These are phyloP conservation scores for Thermothelomyces thermophilus DNA, from an alignment of 2,329 filamentous ascomycete genomes.

Conservation along the genomic window DNA sequence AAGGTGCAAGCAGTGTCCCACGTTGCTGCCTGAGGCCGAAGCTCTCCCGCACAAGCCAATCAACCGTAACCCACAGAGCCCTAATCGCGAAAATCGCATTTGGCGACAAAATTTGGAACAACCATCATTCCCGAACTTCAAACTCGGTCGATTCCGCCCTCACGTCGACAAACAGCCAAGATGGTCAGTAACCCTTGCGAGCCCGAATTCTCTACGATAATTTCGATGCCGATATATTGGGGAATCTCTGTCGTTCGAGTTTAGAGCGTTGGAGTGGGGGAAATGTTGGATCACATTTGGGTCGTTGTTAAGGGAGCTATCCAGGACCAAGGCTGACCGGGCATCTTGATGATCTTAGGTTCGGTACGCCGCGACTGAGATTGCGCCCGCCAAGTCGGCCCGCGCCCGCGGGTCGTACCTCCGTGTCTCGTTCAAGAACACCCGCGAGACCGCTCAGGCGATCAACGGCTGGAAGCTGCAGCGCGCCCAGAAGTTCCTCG, in stretches of 20 bases:
- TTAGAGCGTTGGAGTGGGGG: conserved; percentile 1
- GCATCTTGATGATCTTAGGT: conserved; percentile 50
- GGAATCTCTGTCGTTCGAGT: conserved; percentile 12
- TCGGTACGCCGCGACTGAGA: conserved; percentile 91
- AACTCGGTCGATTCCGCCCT: conserved; percentile 49
- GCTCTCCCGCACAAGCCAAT: conserved; percentile 22
- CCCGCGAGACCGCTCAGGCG: conserved; percentile 96
- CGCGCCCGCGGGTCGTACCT: conserved; percentile 98
- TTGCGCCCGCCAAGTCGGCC: conserved; percentile 85
- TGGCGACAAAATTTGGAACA: conserved; percentile 26
- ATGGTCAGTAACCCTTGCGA: conserved; percentile 39
- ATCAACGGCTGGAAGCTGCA: conserved; percentile 99
- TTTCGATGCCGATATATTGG: conserved; percentile 5
- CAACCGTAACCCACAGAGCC: conserved; percentile 24
- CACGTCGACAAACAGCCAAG: conserved; percentile 45
- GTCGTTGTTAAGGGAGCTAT: conserved; percentile 4
- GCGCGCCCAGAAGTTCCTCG: conserved; percentile 92
- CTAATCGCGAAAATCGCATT: conserved; percentile 28
- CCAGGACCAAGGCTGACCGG: conserved; percentile 18
- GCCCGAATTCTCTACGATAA: conserved; percentile 5
- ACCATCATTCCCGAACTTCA: conserved; percentile 39
- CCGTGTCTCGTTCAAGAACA: conserved; percentile 99
- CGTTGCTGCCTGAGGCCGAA: conserved; percentile 19
- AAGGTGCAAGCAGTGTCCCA: not conserved
- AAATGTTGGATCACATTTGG: conserved; percentile 7